Percentiles rank a stretch among this genome's conserved stretches.
Conservation (phyloP, 2,329 filamentous ascomycete genomes). For the Rhynchosporium agropyri region DNA sequence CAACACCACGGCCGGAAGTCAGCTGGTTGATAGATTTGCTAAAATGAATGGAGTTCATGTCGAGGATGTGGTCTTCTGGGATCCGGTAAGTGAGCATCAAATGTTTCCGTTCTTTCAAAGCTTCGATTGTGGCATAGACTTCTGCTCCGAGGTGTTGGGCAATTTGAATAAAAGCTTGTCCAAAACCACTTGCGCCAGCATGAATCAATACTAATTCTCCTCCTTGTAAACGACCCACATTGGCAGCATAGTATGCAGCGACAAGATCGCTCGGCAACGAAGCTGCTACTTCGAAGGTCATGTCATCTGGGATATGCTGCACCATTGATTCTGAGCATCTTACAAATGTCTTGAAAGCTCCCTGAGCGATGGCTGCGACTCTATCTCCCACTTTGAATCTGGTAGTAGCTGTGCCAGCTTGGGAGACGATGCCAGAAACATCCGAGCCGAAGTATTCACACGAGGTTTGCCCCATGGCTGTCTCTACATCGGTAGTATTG, state of each 20-base stretch:
- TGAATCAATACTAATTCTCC: constrained; percentile 21
- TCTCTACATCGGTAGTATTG: constrained; percentile 3
- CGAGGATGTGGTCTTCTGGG: constrained; percentile 12
- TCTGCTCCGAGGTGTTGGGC: constrained; percentile 13
- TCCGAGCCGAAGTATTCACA: constrained; percentile 5
- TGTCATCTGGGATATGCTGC: constrained; percentile 25
- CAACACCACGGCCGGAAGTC: constrained; percentile 11
- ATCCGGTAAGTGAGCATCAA: constrained; percentile 12
- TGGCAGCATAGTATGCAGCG: constrained; percentile 11
- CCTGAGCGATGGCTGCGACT: constrained; percentile 27
- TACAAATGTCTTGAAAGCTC: constrained; percentile 16
- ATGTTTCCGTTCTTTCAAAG: constrained; percentile 9
- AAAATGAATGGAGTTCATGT: background rate
- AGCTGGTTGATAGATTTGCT: constrained; percentile 3
- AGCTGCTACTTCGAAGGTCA: constrained; percentile 24
- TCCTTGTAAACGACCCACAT: constrained; percentile 6
- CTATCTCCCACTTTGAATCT: constrained; percentile 39
- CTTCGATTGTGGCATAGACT: constrained; percentile 7
- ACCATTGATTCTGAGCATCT: constrained; percentile 5
- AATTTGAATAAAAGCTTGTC: constrained; percentile 17
- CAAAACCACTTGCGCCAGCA: constrained; percentile 14
- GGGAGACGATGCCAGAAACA: constrained; percentile 14
- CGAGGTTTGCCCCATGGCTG: constrained; percentile 10
- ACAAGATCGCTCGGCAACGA: constrained; percentile 29
- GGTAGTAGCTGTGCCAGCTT: constrained; percentile 34